A percentile compares a stretch with the other conserved stretches of the same genome.
Conservation (phyloP, 768 basidiomycete genomes). For the Suillus ampliporus region DNA sequence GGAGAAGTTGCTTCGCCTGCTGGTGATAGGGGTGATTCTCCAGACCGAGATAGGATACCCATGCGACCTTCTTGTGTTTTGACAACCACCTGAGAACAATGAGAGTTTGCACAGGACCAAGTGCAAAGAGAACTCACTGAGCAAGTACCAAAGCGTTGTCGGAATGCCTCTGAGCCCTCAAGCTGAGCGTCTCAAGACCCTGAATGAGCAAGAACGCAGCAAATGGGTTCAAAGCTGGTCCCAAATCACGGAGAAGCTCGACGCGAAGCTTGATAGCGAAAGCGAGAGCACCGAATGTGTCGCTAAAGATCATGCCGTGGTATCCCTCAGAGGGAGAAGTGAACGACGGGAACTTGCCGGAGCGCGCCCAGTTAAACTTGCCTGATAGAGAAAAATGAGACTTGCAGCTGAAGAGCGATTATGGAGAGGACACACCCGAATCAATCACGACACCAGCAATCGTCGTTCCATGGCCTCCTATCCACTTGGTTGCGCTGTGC, state of each 20-base stretch:
- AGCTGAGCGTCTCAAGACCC: constrained; percentile 66
- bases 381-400: constrained; percentile 37
- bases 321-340: constrained; percentile 62
- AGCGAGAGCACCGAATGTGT: constrained; percentile 56
- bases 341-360: constrained; percentile 61
- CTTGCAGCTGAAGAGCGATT: background rate
- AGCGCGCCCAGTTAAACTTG: constrained; percentile 60
- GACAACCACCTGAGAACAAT: constrained; percentile 52
- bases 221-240: constrained; percentile 59
- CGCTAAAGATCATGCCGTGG: constrained; percentile 55
- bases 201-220: constrained; percentile 62
- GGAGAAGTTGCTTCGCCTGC: constrained; percentile 60
- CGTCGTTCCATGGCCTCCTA: constrained; percentile 70
- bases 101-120: background rate
- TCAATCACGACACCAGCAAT: constrained; percentile 70
- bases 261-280: constrained; percentile 59
- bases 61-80: constrained; percentile 67
- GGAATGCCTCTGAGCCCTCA: constrained; percentile 62
- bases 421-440: constrained; percentile 44
- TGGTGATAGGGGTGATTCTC: constrained; percentile 62
- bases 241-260: constrained; percentile 59
- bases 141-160: constrained; percentile 62
- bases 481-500: constrained; percentile 71
- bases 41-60: constrained; percentile 83
- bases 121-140: constrained; percentile 26